Percentiles rank a stretch among this genome's conserved stretches.
phyloP scores from a whole-genome alignment of 305 asterid species.

The Fraxinus baroniana region DNA sequence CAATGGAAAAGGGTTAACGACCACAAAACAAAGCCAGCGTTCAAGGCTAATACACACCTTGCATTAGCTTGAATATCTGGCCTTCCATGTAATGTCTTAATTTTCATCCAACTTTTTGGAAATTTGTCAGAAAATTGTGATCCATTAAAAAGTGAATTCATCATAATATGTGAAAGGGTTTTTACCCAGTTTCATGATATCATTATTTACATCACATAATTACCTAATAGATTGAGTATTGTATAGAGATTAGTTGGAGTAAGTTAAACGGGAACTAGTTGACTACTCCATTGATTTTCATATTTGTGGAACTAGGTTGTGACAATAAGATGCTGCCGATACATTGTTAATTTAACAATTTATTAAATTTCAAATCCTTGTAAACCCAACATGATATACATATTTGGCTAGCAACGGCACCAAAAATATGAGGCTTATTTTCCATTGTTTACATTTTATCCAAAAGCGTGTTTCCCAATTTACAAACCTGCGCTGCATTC shows the following conservation, averaged over 20 bases:
- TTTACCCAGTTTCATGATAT: background rate
- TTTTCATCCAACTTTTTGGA: background rate
- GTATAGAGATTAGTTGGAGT: background rate
- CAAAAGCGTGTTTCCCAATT: conserved; percentile 11
- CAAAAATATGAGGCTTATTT: background rate
- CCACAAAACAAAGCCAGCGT: background rate
- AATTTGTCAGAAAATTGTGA: background rate
- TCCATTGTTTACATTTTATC: background rate
- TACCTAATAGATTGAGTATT: background rate
- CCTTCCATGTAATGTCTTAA: background rate
- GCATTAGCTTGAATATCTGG: background rate
- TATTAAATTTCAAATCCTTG: background rate
- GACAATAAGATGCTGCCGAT: conserved; percentile 2
- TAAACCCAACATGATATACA: background rate
- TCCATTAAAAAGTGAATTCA: background rate
- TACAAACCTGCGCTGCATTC: conserved; percentile 89
- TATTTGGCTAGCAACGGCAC: conserved; percentile 10
- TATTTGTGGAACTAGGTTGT: background rate
- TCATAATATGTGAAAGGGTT: background rate
- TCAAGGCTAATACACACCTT: background rate
- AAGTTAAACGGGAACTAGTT: conserved; percentile 10
- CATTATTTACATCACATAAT: background rate
- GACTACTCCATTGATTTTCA: background rate
- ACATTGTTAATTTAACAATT: background rate
- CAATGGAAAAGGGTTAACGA: background rate